Conservation (phyloP, 805 yeast species). For the Ogataea nonfermentans region DNA sequence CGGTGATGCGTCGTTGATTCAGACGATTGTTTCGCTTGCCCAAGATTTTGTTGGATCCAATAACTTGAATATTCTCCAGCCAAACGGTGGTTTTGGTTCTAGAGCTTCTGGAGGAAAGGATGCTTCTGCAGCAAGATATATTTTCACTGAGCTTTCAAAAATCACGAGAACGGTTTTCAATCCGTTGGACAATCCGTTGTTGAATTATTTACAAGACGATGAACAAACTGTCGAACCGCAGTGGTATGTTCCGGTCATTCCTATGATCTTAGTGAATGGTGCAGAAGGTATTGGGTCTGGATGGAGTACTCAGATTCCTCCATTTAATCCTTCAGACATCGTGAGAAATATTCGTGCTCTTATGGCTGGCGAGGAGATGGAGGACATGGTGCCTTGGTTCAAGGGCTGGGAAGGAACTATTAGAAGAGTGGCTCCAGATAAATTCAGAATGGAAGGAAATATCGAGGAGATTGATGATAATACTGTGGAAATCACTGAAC, state of each 20-base stretch:
- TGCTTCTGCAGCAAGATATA: constrained; percentile 97
- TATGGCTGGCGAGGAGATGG: constrained; percentile 68
- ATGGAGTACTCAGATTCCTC: constrained; percentile 93
- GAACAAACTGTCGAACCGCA: constrained; percentile 93
- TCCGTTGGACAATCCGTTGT: constrained; percentile 74
- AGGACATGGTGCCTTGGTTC: constrained; percentile 87
- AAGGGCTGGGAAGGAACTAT: constrained; percentile 92
- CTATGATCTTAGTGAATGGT: constrained; percentile 94
- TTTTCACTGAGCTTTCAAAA: constrained; percentile 77
- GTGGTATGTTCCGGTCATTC: constrained; percentile 91
- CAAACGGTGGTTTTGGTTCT: constrained; percentile 95
- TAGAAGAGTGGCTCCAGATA: constrained; percentile 61
- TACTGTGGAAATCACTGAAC: constrained; percentile 84
- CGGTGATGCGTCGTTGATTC: constrained; percentile 85
- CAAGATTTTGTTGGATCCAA: constrained; percentile 94
- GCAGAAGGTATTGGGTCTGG: constrained; percentile 99
- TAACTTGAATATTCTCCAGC: constrained; percentile 77
- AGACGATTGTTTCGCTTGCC: constrained; percentile 90
- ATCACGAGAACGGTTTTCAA: constrained; percentile 77
- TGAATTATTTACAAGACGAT: constrained; percentile 84
- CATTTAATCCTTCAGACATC: constrained; percentile 82
- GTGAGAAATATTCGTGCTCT: constrained; percentile 69
- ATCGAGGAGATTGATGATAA: constrained; percentile 78
- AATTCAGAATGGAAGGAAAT: constrained; percentile 72
- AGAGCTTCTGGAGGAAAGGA: constrained; percentile 97